Percentiles rank a stretch among this genome's conserved stretches.
Conservation (phyloP, 495 filamentous ascomycete genomes). For the Xylaria longipes region DNA sequence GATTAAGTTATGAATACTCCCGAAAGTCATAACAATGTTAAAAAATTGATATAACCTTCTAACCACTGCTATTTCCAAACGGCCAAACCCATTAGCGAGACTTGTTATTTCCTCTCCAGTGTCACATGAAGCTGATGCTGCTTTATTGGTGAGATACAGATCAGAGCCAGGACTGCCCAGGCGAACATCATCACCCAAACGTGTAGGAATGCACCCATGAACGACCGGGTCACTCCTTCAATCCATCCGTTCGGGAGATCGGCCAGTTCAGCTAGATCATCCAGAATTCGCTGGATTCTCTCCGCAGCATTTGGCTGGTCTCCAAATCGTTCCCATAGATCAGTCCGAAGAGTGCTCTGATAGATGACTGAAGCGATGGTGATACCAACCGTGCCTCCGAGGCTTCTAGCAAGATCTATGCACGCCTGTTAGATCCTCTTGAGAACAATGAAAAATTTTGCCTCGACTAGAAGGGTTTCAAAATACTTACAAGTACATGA, state of each 20-base stretch:
- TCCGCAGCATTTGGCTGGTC: conserved; percentile 60
- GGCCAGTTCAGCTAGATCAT: conserved; percentile 68
- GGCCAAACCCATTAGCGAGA: not conserved
- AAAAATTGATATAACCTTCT: not conserved
- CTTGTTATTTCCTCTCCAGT: conserved; percentile 53
- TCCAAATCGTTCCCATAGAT: conserved; percentile 64
- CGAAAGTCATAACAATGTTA: not conserved
- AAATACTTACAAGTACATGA: conserved; percentile 73
- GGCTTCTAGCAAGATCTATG: conserved; percentile 60
- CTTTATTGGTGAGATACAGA: conserved; percentile 62
- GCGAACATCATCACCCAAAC: conserved; percentile 68
- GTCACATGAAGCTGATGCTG: conserved; percentile 70
- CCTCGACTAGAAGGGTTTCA: not conserved
- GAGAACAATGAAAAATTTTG: not conserved
- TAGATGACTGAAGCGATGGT: conserved; percentile 70
- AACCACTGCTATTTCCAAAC: not conserved
- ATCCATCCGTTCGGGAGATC: conserved; percentile 64
- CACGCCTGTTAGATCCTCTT: not conserved
- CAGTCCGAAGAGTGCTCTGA: conserved; percentile 63
- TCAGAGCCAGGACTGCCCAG: conserved; percentile 56
- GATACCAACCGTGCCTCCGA: conserved; percentile 66
- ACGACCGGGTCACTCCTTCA: conserved; percentile 62
- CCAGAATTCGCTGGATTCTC: conserved; percentile 63
- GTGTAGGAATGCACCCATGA: conserved; percentile 66
- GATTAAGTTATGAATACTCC: not conserved